These are phyloP conservation scores for Penicillium manginii DNA, from an alignment of 495 filamentous ascomycete species.

Conservation along the genomic window DNA sequence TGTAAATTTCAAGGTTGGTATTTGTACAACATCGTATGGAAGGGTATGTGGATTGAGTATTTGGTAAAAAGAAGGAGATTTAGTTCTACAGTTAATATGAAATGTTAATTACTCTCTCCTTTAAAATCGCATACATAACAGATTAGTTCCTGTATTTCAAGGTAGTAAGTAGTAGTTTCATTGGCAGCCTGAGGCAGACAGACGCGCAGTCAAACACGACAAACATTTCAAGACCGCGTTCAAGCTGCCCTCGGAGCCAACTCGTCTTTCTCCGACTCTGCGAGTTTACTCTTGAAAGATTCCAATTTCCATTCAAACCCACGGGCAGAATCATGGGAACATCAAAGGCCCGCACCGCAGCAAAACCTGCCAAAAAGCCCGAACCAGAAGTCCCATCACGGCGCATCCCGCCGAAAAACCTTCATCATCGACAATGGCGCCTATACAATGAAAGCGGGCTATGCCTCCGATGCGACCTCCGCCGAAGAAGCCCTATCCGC, in stretches of 20 bases:
- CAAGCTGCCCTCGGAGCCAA: neutral
- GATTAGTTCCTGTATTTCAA: too few species aligned
- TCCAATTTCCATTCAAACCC: neutral
- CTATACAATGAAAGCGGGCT: slow-evolving; percentile 91
- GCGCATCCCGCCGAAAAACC: slow-evolving; percentile 62
- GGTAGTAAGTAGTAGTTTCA: too few species aligned
- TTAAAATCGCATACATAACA: too few species aligned
- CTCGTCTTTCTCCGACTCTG: neutral
- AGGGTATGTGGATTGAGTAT: neutral
- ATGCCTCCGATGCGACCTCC: slow-evolving; percentile 52
- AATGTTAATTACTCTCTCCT: too few species aligned
- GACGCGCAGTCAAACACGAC: too few species aligned
- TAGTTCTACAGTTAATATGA: too few species aligned
- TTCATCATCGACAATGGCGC: slow-evolving; percentile 95
- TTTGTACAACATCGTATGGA: neutral
- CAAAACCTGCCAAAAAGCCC: slow-evolving; percentile 27
- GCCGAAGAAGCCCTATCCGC: slow-evolving; percentile 44
- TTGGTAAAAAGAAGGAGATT: too few species aligned
- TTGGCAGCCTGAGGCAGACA: too few species aligned
- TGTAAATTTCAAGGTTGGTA: neutral
- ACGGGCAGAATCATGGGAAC: slow-evolving; percentile 35
- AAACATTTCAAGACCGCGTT: too few species aligned
- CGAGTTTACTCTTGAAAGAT: neutral
- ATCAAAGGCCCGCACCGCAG: slow-evolving; percentile 40
- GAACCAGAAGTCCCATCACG: slow-evolving; percentile 22